Conservation (phyloP, 208 protist genomes). For the Naegleria gruberi region DNA sequence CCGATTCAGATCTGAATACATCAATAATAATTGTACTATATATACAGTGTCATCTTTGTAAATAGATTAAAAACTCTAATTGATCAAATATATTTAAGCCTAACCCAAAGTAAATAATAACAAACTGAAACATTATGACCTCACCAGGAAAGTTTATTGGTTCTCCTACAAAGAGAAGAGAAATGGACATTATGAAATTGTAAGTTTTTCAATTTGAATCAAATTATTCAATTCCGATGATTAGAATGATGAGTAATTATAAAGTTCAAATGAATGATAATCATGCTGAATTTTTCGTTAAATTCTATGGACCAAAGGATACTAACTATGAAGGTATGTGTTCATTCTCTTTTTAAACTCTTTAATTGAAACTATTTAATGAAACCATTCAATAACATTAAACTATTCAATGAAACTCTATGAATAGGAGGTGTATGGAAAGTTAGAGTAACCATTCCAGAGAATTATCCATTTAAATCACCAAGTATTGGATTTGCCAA, state of each 20-base stretch:
- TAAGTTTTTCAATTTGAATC: constrained; percentile 29
- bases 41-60: too few relatives aligned
- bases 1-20: too few relatives aligned
- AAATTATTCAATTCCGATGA: not conserved
- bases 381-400: not conserved
- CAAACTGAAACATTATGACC: constrained; percentile 5
- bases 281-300: constrained; percentile 88
- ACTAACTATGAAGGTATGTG: constrained; percentile 42
- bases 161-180: constrained; percentile 55
- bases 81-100: not conserved
- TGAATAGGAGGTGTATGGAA: constrained; percentile 93
- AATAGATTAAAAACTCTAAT: too few relatives aligned
- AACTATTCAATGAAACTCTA: constrained; percentile 65
- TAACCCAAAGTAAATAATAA: not conserved
- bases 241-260: constrained; percentile 85
- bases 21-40: too few relatives aligned
- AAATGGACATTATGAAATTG: constrained; percentile 91
- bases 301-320: constrained; percentile 88
- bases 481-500: constrained; percentile 96
- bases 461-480: constrained; percentile 94
- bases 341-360: not conserved
- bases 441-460: constrained; percentile 88
- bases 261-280: constrained; percentile 81
- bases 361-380: not conserved
- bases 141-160: constrained; percentile 26